Evolutionary conservation across 2,329 filamentous ascomycete genomes (phyloP).

Genomic region (Penicillium polonicum): DNA sequence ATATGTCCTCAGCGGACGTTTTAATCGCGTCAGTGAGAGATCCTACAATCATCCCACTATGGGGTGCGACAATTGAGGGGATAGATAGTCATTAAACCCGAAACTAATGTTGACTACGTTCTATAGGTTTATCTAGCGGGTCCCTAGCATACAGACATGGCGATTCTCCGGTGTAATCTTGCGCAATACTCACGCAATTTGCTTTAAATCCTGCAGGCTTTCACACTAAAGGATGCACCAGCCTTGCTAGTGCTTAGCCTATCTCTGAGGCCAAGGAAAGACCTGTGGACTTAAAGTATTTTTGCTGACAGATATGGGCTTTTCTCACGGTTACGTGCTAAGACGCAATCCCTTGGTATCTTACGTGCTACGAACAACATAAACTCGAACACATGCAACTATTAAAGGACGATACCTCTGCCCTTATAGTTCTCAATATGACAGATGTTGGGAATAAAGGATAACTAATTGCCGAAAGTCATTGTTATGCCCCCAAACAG

Average conservation of each 20-base stretch:
- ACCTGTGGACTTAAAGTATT: not conserved
- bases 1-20: slow-evolving; percentile 3
- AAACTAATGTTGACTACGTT: not conserved
- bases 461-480: not conserved
- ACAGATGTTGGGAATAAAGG: not conserved
- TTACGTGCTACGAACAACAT: slow-evolving; percentile 4
- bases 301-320: not conserved
- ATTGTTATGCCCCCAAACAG: not conserved
- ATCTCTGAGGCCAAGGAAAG: not conserved
- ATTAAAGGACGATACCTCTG: not conserved
- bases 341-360: not conserved
- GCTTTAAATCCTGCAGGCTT: not conserved
- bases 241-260: not conserved
- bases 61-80: not conserved
- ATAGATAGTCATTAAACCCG: not conserved
- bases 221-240: no score
- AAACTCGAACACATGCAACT: not conserved
- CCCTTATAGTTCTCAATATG: not conserved
- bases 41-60: not conserved
- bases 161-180: not conserved
- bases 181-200: slow-evolving; percentile 1
- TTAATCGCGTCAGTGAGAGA: not conserved
- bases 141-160: not conserved
- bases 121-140: not conserved
- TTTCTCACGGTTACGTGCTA: slow-evolving; percentile 4